Base-by-base conservation (phyloP, 2,329 filamentous ascomycete species). In the Exophiala xenobiotica region DNA sequence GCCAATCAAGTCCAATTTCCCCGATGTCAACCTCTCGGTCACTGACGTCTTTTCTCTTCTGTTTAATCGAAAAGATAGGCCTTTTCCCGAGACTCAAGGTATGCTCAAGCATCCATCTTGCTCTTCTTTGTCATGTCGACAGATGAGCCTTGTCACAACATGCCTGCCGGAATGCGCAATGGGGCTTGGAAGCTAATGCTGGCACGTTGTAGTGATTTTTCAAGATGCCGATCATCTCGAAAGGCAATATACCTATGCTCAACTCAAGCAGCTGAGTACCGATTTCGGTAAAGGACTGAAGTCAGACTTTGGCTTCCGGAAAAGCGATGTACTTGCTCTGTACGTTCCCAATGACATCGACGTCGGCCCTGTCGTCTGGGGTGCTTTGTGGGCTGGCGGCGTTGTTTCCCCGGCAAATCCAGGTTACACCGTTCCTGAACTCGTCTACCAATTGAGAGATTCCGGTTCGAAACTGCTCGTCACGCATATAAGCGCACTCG, bases 271-370 rank as follows among this genome's bases (percentile, higher is more conserved):
- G 54, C 75, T 81, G 12, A 86, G 89, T 1, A 70, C 83, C 31
- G 79, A 83, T n/a, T 95, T 96, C 60, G 91, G 89, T 44, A 83
- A 85, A 58, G 91, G 88, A 0, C 78, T 97, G 16, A 85, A 83
- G 64, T 80, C 85, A 20, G 70, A 77, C 18, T 92, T 85, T 79
- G 78, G 83, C 43, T 96, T 90, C 87, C 78, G 83, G 61, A 90
- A 87, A 65, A 87, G 88, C 63, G 88, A 96, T 66, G 88, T 93
- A 1, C 77, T 96, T 18, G 87, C 80, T 8, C 76, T 96, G 47
- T 96, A 86, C 74, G 85, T 88, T 3, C 88, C 90, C 22, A 96
- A 97, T 68, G 84, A 79, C 67, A 86, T 96, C 65, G 91, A 96
- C 68, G 89, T 86, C 0, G 85, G 89, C 0, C 75, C 85, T 2